These are phyloP conservation scores for Triticum timopheevii DNA, from an alignment of 176 grass and related monocot species.

Conservation along the genomic window DNA sequence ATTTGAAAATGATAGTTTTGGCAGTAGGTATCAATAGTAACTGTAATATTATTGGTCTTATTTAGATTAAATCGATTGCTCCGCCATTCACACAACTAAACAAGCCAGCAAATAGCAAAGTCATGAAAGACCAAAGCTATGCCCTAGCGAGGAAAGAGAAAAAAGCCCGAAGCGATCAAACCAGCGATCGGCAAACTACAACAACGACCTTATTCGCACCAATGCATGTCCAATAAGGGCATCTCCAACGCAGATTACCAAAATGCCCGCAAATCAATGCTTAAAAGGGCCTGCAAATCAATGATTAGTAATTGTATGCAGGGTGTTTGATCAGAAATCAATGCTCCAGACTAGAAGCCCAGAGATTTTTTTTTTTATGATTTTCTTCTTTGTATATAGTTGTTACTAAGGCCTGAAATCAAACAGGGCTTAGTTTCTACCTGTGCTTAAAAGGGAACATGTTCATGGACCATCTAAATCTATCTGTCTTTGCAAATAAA, in stretches of 20 bases:
- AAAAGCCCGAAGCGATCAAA: too few species aligned
- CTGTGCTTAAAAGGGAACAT: neutral
- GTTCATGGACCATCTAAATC: neutral
- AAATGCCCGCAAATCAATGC: too few species aligned
- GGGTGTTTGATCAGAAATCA: neutral
- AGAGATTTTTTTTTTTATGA: neutral
- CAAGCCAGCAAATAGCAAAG: too few species aligned
- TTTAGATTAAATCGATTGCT: neutral
- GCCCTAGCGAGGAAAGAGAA: too few species aligned
- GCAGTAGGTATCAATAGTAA: neutral
- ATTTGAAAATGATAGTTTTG: slow-evolving; percentile 5
- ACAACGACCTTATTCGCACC: too few species aligned
- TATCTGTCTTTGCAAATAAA: neutral
- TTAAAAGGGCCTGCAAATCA: too few species aligned
- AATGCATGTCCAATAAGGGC: too few species aligned
- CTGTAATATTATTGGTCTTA: neutral
- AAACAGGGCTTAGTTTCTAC: neutral
- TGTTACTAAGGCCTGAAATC: neutral
- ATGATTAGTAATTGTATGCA: neutral
- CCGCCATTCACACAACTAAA: neutral
- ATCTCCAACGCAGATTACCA: too few species aligned
- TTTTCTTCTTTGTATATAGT: neutral
- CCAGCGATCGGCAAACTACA: too few species aligned
- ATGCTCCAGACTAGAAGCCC: neutral
- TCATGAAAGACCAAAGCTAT: too few species aligned